These are phyloP conservation scores for Phylloporus scabripes DNA, from an alignment of 768 basidiomycete genomes.

Conservation along the genomic window DNA sequence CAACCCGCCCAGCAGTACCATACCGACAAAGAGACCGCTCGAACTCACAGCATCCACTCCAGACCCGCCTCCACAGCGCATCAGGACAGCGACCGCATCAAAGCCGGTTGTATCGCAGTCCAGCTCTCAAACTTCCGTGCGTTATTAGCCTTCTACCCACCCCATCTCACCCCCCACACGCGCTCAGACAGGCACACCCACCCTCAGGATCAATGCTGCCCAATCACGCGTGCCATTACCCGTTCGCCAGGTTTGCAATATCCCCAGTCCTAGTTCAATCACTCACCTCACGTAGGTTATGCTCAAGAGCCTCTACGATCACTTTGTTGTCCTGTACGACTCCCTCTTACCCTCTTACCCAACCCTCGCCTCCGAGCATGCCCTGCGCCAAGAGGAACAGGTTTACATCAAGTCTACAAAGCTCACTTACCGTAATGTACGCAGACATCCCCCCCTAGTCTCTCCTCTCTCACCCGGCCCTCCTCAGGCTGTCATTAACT, in stretches of 20 bases:
- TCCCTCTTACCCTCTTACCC: slow-evolving; percentile 49
- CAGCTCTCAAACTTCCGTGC: slow-evolving; percentile 33
- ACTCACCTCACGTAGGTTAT: slow-evolving; percentile 45
- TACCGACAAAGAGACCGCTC: slow-evolving; percentile 50
- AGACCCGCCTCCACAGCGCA: slow-evolving; percentile 63
- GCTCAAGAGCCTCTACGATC: slow-evolving; percentile 69
- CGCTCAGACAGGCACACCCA: slow-evolving; percentile 52
- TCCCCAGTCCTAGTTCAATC: too few species aligned
- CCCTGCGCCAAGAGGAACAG: slow-evolving; percentile 76
- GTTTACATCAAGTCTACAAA: slow-evolving; percentile 71
- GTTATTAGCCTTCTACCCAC: neutral
- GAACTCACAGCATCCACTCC: slow-evolving; percentile 21
- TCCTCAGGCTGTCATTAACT: slow-evolving; percentile 45
- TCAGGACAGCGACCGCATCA: slow-evolving; percentile 43
- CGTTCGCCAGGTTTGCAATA: slow-evolving; percentile 58
- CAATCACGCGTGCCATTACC: slow-evolving; percentile 68
- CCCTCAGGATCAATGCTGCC: slow-evolving; percentile 60
- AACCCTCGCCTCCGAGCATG: slow-evolving; percentile 67
- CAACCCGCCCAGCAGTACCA: slow-evolving; percentile 2
- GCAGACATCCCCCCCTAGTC: slow-evolving; percentile 14
- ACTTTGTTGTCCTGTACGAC: slow-evolving; percentile 66
- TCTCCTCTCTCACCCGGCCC: slow-evolving; percentile 9
- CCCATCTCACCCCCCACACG: neutral
- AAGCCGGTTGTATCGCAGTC: slow-evolving; percentile 40
- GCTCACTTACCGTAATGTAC: slow-evolving; percentile 77